Base-by-base conservation (phyloP, 192 early-diverging fungal genomes). In the Thamnidium elegans region DNA sequence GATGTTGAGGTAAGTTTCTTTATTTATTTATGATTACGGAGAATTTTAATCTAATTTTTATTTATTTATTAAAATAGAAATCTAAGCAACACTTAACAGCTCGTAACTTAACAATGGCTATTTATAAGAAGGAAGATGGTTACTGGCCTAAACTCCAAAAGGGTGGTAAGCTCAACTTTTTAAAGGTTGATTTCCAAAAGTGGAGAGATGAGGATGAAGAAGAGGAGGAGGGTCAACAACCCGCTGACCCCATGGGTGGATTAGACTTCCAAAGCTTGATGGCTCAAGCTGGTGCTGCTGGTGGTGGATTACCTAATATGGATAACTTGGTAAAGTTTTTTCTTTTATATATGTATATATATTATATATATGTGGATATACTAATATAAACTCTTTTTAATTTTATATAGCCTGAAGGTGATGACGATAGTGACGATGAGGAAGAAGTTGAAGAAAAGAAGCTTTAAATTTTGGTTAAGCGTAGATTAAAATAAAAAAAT, bases 201-300 rank as follows among this genome's bases (percentile, higher is more conserved):
- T 98, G 93, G 92, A 89, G 83, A 78, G 94, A 96, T 72, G 92
- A 94, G 69, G 92, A 96, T 72, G 94, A 98, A n/a, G 90, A 92
- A 23, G 94, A 93, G 31, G 90, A 92, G 8, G 87, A 81, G 52
- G 80, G 75, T 3, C 55, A 62, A 7, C 78, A 73, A 21, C 50
- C 36, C 26, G 74, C 44, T 15, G 69, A 72, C 15, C 58, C 67
- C 19, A 71, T 82, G 54, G 78, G 70, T 20, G 70, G 70, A 21
- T 67, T 72, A 66, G 89, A 88, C 71, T 85, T 87, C 72, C 85
- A 83, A 56, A 84, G 84, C 47, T 65, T 84, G 55, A 81, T 86
- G 82, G 50, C 53, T 21, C 63, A 65, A 13, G 65, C 65, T 50
- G 78, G 79, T 36, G 76, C 80, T 21, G 80, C 86, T 79, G 76